Evolutionary conservation across 2,329 filamentous ascomycete genomes (phyloP).

Genomic region (Scortechinia acanthostroma): DNA sequence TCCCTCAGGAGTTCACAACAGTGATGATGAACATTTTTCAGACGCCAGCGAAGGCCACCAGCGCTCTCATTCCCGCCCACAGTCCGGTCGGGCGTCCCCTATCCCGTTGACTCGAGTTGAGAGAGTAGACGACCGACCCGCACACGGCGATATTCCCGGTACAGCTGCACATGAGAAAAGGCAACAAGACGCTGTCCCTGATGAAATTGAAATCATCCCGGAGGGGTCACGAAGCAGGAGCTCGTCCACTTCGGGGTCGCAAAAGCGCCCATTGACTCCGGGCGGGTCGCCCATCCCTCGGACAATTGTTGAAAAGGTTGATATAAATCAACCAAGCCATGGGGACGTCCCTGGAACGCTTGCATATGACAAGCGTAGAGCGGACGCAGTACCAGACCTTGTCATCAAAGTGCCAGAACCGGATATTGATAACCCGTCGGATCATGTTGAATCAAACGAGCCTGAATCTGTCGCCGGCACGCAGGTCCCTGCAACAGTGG

Average conservation of each 20-base stretch:
- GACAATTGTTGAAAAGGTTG: constrained; percentile 54
- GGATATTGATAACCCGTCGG: not conserved
- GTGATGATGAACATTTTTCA: constrained; percentile 50
- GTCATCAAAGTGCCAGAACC: constrained; percentile 35
- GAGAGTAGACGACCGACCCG: constrained; percentile 47
- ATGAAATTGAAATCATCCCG: constrained; percentile 52
- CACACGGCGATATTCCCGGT: constrained; percentile 54
- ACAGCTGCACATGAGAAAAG: constrained; percentile 51
- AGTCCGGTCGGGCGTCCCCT: constrained; percentile 35
- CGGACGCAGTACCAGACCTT: constrained; percentile 51
- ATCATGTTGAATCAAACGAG: no score
- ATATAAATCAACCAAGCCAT: constrained; percentile 43
- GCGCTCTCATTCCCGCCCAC: constrained; percentile 18
- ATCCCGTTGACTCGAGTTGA: constrained; percentile 57
- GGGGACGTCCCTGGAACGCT: constrained; percentile 55
- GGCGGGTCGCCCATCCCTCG: constrained; percentile 44
- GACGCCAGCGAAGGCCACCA: constrained; percentile 51
- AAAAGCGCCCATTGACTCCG: constrained; percentile 35
- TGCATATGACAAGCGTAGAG: constrained; percentile 44
- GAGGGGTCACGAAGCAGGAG: constrained; percentile 29
- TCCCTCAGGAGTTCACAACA: not conserved
- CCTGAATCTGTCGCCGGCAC: not conserved
- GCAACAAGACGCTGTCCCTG: constrained; percentile 50
- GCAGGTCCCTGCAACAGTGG: not conserved
- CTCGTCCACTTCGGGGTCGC: constrained; percentile 25